phyloP scores from a whole-genome alignment of 179 eudicot species.

The Nepenthes alata region DNA sequence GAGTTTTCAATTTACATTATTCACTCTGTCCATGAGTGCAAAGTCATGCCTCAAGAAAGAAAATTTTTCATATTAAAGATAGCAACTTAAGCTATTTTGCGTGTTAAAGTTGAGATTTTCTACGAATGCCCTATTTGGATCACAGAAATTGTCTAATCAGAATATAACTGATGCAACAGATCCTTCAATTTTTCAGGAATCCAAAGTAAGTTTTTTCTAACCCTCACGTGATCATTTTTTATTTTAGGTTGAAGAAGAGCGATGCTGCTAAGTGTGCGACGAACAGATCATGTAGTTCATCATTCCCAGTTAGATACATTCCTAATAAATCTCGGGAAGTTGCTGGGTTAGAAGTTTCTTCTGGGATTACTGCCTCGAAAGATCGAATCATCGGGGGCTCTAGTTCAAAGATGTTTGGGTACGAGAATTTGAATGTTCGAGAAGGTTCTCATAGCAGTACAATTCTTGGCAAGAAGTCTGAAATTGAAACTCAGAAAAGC shows the following conservation, averaged over 20 bases:
- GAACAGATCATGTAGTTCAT: conserved; percentile 15
- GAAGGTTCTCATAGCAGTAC: not conserved
- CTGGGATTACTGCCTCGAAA: conserved; percentile 1
- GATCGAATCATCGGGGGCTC: conserved; percentile 1
- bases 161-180: no score
- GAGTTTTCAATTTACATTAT: no score
- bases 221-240: not conserved
- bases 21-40: no score
- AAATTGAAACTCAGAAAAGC: conserved; percentile 3
- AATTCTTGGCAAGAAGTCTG: not conserved
- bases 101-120: not conserved
- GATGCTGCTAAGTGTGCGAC: conserved; percentile 24
- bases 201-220: no score
- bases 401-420: conserved; percentile 2
- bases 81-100: not conserved
- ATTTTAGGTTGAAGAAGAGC: conserved; percentile 21
- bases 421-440: not conserved
- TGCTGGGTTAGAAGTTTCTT: conserved; percentile 9
- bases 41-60: no score
- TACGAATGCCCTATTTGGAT: not conserved
- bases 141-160: no score
- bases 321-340: conserved; percentile 28
- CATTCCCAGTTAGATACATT: conserved; percentile 42
- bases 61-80: no score
- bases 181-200: no score